Conservation (phyloP, 1,139 yeast species). For the Pichia sp. region DNA sequence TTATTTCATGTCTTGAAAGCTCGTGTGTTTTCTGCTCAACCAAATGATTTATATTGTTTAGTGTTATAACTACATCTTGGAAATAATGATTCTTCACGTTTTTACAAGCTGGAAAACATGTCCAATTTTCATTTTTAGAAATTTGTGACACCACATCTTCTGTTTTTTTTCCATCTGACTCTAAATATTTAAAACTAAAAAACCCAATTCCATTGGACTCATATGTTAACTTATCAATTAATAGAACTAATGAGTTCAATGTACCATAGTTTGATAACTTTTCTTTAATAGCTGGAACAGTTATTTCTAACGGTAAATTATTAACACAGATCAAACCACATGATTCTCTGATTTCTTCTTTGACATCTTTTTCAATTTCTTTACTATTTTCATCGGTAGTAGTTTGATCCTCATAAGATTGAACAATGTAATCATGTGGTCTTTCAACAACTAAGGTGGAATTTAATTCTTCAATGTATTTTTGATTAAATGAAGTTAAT, state of each 20-base stretch:
- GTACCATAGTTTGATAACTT: slow-evolving; percentile 35
- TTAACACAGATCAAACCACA: slow-evolving; percentile 33
- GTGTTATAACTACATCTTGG: slow-evolving; percentile 18
- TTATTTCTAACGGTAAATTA: slow-evolving; percentile 35
- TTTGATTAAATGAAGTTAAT: slow-evolving; percentile 41
- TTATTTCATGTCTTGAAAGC: slow-evolving; percentile 32
- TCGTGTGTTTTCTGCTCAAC: slow-evolving; percentile 11
- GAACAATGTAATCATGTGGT: slow-evolving; percentile 54
- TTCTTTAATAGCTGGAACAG: slow-evolving; percentile 34
- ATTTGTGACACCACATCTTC: slow-evolving; percentile 16
- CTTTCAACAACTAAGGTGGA: slow-evolving; percentile 38
- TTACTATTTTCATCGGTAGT: background rate
- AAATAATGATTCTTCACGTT: slow-evolving; percentile 27
- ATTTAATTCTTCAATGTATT: slow-evolving; percentile 32
- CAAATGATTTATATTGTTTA: slow-evolving; percentile 15
- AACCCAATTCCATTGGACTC: slow-evolving; percentile 41
- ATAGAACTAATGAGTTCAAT: slow-evolving; percentile 29
- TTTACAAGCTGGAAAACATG: slow-evolving; percentile 31
- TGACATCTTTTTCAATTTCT: background rate
- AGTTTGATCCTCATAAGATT: background rate
- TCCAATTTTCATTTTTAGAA: slow-evolving; percentile 24
- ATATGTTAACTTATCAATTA: slow-evolving; percentile 31
- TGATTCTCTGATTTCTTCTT: slow-evolving; percentile 21
- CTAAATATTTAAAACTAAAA: slow-evolving; percentile 32
- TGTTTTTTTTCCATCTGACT: slow-evolving; percentile 24